A percentile compares a stretch with the other conserved stretches of the same genome.
Evolutionary conservation across 2,329 filamentous ascomycete genomes (phyloP).

Genomic region (Colletotrichum gloeosporioides): DNA sequence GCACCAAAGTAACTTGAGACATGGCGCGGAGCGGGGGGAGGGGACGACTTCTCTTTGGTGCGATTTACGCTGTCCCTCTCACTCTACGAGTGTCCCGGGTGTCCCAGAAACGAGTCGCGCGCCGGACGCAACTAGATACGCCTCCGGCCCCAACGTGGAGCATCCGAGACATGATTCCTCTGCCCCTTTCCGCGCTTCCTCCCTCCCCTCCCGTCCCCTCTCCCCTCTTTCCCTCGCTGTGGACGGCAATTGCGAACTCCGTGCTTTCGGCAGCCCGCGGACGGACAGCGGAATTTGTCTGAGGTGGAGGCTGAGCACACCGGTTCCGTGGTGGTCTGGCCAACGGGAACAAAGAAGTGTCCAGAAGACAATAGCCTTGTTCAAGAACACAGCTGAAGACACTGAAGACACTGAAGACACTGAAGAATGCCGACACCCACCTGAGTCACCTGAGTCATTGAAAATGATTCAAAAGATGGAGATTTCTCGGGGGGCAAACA

Average conservation of each 20-base stretch:
- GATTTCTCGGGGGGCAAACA: not conserved
- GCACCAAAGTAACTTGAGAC: constrained; percentile 5
- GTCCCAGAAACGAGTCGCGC: constrained; percentile 1
- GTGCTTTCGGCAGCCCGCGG: not conserved
- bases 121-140: constrained; percentile 10
- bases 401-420: not conserved
- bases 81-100: not conserved
- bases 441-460: not conserved
- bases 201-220: not conserved
- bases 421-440: not conserved
- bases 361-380: constrained; percentile 13
- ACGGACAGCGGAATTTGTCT: not conserved
- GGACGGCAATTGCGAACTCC: not conserved
- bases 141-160: constrained; percentile 12
- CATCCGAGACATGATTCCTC: constrained; percentile 13
- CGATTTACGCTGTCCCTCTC: not conserved
- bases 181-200: not conserved
- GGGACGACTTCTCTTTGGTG: not conserved
- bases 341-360: constrained; percentile 5
- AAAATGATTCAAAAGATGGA: not conserved
- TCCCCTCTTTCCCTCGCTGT: not conserved
- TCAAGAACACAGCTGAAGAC: not conserved
- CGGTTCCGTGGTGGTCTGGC: constrained; percentile 10
- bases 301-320: not conserved
- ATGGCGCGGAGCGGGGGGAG: constrained; percentile 7